These are phyloP conservation scores for Globisporangium radiosum DNA, from an alignment of 352 stramenopile genomes.

Conservation along the genomic window DNA sequence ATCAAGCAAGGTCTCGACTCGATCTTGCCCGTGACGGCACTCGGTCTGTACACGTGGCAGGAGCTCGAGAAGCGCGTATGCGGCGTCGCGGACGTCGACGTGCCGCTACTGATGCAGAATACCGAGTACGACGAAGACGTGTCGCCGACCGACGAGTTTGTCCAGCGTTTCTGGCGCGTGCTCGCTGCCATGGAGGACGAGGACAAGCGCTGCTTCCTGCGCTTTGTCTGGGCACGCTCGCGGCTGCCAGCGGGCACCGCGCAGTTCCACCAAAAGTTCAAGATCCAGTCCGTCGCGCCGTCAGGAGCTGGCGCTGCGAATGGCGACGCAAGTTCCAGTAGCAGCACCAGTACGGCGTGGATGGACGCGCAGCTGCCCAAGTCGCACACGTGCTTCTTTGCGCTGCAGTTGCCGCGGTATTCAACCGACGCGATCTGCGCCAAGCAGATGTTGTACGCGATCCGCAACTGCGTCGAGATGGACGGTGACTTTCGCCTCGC, in stretches of 20 bases:
- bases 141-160: conserved; percentile 47
- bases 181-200: conserved; percentile 49
- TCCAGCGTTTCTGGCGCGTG: conserved; percentile 78
- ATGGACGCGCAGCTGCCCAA: conserved; percentile 72
- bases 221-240: conserved; percentile 80
- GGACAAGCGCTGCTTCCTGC: conserved; percentile 68
- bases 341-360: not conserved
- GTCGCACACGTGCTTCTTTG: conserved; percentile 88
- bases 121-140: conserved; percentile 85
- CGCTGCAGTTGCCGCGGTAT: conserved; percentile 72
- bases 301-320: not conserved
- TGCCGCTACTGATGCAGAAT: conserved; percentile 60
- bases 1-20: conserved; percentile 71
- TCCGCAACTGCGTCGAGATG: conserved; percentile 86
- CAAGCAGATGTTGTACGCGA: conserved; percentile 67
- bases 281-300: conserved; percentile 63
- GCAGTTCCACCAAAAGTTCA: conserved; percentile 84
- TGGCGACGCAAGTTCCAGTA: not conserved
- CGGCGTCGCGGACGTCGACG: conserved; percentile 64
- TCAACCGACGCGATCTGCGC: conserved; percentile 68
- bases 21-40: conserved; percentile 58
- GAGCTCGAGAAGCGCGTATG: conserved; percentile 75
- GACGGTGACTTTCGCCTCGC: conserved; percentile 83
- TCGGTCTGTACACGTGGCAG: conserved; percentile 50
- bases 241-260: conserved; percentile 46